Evolutionary conservation across 1,284 basidiomycete species (phyloP), one percentile per base, ranked within the genome.

Genomic region (Tranzscheliella williamsii): DNA sequence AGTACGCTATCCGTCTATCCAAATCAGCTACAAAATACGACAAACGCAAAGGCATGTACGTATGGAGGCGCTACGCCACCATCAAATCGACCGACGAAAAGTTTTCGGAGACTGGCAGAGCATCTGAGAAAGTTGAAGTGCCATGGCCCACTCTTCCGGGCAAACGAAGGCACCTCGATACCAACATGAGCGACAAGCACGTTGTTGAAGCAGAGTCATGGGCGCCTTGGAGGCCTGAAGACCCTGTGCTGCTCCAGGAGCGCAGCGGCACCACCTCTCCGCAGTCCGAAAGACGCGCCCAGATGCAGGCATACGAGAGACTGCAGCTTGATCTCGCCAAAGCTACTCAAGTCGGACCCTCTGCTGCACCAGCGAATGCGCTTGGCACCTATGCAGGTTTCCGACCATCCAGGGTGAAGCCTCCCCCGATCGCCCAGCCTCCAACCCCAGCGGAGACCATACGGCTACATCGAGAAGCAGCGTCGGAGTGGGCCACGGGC

Each of bases 51-150:
- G 63, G 61, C 42, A 67, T 67, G 56, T 76, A 60, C 32, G 21
- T 49, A 16, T 76, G 75, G 75, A 69, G 73, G 42, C 67, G 75
- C 11, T 73, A 48, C 29, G 75, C 73, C 3, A 69, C 73, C 32
- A 49, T 75, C 40, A 66, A 64, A 31, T 51, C 42, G 3, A 43
- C 47, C 5, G 55, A 62, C 15, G 56, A 67, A n/a, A 63, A 63
- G 40, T 27, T 58, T 4, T 16, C 36, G 4, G 54, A 66, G 36
- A 46, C 60, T 3, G 69, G 69, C 30, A 46, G 58, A 12, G 31
- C 53, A 5, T 49, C 63, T 9, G 53, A 70, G 38, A 65, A 64
- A 31, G 49, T 76, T 27, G 57, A 76, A 33, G 70, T 76, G 4
- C 73, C 73, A 2, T 76, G 75, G 75, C 73, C 72, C 11, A 65